phyloP scores from a whole-genome alignment of 179 eudicot genomes.

The Beta corolliflora region DNA sequence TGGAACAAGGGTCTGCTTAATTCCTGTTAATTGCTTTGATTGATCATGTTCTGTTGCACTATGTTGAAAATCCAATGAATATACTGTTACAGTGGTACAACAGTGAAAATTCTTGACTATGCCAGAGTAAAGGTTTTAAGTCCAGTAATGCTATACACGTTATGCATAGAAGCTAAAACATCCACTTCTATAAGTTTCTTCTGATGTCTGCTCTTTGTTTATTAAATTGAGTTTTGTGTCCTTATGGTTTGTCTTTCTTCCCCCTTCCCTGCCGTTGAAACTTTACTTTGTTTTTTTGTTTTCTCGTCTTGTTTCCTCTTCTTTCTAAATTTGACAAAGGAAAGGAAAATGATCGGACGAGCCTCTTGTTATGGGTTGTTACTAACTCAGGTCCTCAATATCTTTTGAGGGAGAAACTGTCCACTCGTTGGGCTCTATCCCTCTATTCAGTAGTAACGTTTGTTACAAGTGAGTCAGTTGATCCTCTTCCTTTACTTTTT shows the following conservation, averaged over 20 bases:
- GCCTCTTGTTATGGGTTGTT: neutral
- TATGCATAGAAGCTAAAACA: neutral
- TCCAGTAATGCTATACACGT: neutral
- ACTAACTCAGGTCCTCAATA: too few relatives aligned
- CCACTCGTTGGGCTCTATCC: neutral
- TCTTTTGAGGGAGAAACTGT: neutral
- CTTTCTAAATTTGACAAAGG: neutral
- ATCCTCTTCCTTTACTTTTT: neutral
- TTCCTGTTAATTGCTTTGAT: neutral
- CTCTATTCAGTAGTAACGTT: neutral
- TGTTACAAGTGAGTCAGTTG: neutral
- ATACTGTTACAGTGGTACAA: neutral
- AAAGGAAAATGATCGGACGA: neutral
- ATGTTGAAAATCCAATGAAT: neutral
- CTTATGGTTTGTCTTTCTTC: neutral
- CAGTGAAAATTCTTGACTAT: neutral
- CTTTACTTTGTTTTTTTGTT: too few relatives aligned
- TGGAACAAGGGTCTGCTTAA: constrained; percentile 3
- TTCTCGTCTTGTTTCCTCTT: too few relatives aligned
- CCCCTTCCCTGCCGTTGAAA: neutral
- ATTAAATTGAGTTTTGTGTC: neutral
- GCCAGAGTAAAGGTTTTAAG: neutral
- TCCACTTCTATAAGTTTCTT: neutral
- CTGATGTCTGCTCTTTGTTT: neutral
- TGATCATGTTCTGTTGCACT: neutral